Evolutionary conservation across 106 monocot genomes (phyloP).

Genomic region (Acanthochlamys bracteata): DNA sequence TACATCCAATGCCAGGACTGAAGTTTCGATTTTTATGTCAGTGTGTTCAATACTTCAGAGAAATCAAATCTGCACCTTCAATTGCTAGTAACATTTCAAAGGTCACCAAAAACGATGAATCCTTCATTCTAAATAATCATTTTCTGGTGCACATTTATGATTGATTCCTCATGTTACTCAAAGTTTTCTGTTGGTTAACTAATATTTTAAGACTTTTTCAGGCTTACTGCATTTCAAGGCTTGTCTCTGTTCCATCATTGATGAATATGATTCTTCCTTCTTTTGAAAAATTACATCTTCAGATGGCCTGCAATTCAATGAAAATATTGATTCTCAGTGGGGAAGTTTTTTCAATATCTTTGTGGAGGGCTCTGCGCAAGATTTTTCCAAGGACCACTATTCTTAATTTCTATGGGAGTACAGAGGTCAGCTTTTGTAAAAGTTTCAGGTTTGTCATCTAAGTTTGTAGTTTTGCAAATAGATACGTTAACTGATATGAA

Average conservation of each 20-base stretch:
- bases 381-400: slow-evolving; percentile 65
- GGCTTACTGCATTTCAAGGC: slow-evolving; percentile 74
- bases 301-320: slow-evolving; percentile 27
- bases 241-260: slow-evolving; percentile 68
- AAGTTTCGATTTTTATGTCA: too few species aligned
- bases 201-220: slow-evolving; percentile 14
- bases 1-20: too few species aligned
- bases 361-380: slow-evolving; percentile 51
- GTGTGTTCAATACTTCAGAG: too few species aligned
- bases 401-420: slow-evolving; percentile 89
- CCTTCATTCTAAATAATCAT: too few species aligned
- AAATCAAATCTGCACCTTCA: too few species aligned
- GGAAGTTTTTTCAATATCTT: slow-evolving; percentile 56
- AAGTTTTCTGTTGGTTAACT: too few species aligned
- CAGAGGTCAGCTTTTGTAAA: slow-evolving; percentile 63
- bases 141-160: too few species aligned
- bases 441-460: slow-evolving; percentile 21
- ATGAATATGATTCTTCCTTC: slow-evolving; percentile 40
- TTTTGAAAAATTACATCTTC: slow-evolving; percentile 17
- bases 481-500: too few species aligned
- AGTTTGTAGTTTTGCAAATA: not conserved
- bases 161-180: too few species aligned
- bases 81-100: too few species aligned
- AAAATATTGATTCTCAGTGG: slow-evolving; percentile 85
- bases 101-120: too few species aligned